Base-by-base conservation (phyloP, 495 filamentous ascomycete species). In the Daldinia concentrica region DNA sequence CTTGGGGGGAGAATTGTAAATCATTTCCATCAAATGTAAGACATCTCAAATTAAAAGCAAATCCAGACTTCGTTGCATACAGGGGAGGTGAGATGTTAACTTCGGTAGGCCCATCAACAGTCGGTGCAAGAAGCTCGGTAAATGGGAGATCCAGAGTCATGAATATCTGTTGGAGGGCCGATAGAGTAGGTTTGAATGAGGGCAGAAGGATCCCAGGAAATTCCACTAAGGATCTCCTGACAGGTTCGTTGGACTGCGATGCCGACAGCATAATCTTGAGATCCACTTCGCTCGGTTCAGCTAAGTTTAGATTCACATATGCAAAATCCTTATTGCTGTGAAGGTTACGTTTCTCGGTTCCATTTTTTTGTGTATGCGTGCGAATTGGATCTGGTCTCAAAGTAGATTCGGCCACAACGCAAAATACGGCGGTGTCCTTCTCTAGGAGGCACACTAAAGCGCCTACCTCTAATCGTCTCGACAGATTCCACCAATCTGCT, bases 21-120 rank as follows among this genome's bases (percentile, higher is more conserved):
- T 71, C 58, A 51, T 65, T 62, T 5, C 72, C 66, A 51, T 82
- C 79, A 1, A 67, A 69, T 58, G 82, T 81, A 48, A 91, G 60
- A 65, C 81, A 81, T 15, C 79, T 75, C 6, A 91, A 77, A 58
- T 86, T 76, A 69, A 87, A 91, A 14, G 59, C 62, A 72, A 91
- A 91, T 0, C 82, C 82, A 24, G 65, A 77, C 17, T 76, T 71
- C 7, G 69, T 72, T 0, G 89, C 76, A 66, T 92, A 92, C 3
- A 68, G 67, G 15, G 90, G 87, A 12, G 86, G 82, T 6, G 79
- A 77, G 6, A 77, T 30, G 19, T 24, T 24, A 12, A 24, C 17
- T 48, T 48, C 43, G 19, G 9, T 48, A 1, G 19, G 43, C 9
- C 43, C 43, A 48, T 48, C 43, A 12, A 19, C 8, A 48, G 19